phyloP scores from a whole-genome alignment of 768 basidiomycete species.

The Termitomyces sp. region DNA sequence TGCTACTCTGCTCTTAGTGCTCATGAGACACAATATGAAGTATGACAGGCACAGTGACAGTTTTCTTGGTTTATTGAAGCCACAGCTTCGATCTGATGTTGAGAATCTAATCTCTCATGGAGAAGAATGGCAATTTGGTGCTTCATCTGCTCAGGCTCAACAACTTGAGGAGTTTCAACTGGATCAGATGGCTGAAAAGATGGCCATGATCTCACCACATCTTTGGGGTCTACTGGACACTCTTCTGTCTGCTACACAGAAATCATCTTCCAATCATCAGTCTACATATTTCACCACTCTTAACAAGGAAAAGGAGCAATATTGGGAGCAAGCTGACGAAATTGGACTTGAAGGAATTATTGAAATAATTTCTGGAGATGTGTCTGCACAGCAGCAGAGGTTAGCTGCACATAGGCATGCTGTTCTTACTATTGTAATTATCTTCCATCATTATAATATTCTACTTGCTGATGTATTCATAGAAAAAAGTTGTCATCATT shows the following conservation, averaged over 20 bases:
- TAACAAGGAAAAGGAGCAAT: background rate
- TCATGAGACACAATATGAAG: background rate
- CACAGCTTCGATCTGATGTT: background rate
- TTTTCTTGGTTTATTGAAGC: background rate
- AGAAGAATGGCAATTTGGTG: background rate
- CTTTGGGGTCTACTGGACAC: background rate
- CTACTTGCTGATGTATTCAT: background rate
- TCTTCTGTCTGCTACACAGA: background rate
- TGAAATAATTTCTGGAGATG: background rate
- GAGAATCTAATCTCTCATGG: background rate
- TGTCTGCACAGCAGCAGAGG: background rate
- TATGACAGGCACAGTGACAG: too few species aligned
- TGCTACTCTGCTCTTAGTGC: background rate
- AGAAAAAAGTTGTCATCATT: constrained; percentile 1
- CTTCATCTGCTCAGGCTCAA: background rate
- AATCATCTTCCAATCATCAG: background rate
- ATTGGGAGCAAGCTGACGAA: background rate
- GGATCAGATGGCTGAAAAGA: background rate
- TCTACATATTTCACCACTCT: too few species aligned
- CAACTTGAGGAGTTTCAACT: background rate
- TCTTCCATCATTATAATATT: background rate
- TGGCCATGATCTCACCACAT: background rate
- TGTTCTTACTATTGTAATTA: background rate
- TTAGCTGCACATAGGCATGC: background rate
- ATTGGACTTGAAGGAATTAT: background rate